phyloP scores from a whole-genome alignment of 768 basidiomycete species.

The button mushroom (Agaricus bisporus) region DNA sequence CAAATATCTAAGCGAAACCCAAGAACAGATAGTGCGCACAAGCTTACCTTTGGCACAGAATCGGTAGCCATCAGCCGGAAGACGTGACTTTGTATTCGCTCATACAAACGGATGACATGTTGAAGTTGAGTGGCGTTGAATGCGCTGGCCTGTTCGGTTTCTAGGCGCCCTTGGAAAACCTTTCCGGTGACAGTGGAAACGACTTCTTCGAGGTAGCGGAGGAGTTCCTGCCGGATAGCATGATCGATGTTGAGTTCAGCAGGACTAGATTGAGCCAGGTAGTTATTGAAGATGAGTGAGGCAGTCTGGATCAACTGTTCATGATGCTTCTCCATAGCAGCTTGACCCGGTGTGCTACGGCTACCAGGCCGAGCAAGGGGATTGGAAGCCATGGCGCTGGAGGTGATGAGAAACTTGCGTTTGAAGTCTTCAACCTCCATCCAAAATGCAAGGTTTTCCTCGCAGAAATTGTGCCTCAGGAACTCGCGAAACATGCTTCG shows the following conservation, averaged over 20 bases:
- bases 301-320: constrained; percentile 92
- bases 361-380: constrained; percentile 30
- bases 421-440: constrained; percentile 97
- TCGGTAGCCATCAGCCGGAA: constrained; percentile 98
- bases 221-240: constrained; percentile 88
- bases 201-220: constrained; percentile 88
- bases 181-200: constrained; percentile 75
- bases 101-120: constrained; percentile 88
- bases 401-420: constrained; percentile 92
- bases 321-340: constrained; percentile 96
- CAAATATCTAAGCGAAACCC: constrained; percentile 9
- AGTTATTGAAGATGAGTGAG: constrained; percentile 89
- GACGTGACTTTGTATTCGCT: constrained; percentile 94
- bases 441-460: constrained; percentile 98
- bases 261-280: constrained; percentile 91
- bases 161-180: constrained; percentile 72
- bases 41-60: constrained; percentile 88
- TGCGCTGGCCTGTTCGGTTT: constrained; percentile 70
- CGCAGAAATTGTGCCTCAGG: constrained; percentile 90
- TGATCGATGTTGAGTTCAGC: constrained; percentile 99
- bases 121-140: constrained; percentile 96
- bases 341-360: constrained; percentile 63
- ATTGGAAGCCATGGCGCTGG: constrained; percentile 69
- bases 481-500: constrained; percentile 93
- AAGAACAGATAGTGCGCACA: background rate